Conservation (phyloP, 306 rosid genomes). For the Dalbergia oliveri region DNA sequence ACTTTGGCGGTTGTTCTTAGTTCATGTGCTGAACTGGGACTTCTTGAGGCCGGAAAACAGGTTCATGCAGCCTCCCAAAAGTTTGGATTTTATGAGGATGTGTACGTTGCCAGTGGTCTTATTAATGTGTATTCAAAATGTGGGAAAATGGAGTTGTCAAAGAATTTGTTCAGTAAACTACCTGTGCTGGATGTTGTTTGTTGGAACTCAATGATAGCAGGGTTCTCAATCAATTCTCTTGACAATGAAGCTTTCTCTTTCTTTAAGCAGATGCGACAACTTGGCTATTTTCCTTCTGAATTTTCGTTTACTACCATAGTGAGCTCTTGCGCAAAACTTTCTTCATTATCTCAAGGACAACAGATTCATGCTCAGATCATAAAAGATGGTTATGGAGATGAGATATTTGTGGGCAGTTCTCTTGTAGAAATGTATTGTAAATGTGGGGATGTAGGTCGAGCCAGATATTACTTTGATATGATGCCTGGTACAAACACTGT, state of each 20-base stretch:
- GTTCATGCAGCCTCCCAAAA: constrained; percentile 69
- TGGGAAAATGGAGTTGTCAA: constrained; percentile 66
- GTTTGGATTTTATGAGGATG: constrained; percentile 55
- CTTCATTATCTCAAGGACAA: constrained; percentile 72
- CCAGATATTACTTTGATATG: constrained; percentile 56
- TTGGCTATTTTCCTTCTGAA: constrained; percentile 62
- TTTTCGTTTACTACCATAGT: constrained; percentile 71
- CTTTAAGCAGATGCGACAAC: constrained; percentile 63
- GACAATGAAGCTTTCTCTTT: constrained; percentile 69
- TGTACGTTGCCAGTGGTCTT: constrained; percentile 75
- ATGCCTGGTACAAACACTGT: constrained; percentile 69
- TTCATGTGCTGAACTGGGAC: constrained; percentile 70
- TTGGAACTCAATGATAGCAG: constrained; percentile 84
- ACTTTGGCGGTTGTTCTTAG: constrained; percentile 75
- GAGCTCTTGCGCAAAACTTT: constrained; percentile 73
- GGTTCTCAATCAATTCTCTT: constrained; percentile 69
- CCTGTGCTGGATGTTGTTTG: constrained; percentile 72
- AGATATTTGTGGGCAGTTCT: constrained; percentile 78
- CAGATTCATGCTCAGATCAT: constrained; percentile 71
- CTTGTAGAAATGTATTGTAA: constrained; percentile 79
- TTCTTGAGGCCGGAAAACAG: constrained; percentile 66
- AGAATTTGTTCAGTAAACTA: constrained; percentile 59
- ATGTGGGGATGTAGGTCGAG: constrained; percentile 71
- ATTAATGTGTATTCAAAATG: constrained; percentile 76
- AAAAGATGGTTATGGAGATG: constrained; percentile 67